Base-by-base conservation (phyloP, 2,329 filamentous ascomycete species). In the Stachybotrys elegans region DNA sequence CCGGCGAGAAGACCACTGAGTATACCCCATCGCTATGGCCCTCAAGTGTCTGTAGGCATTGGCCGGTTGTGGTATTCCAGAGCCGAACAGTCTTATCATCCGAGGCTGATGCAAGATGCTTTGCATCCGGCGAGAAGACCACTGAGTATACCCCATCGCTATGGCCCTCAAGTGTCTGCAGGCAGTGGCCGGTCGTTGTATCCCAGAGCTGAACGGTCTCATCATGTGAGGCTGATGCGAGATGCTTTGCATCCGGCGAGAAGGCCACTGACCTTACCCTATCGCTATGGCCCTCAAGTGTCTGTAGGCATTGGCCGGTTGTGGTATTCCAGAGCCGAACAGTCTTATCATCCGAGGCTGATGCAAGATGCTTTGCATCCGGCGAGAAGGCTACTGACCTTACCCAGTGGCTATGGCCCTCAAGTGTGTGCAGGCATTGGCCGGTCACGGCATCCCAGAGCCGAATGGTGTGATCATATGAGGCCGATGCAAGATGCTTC, bases 401-500 rank as follows among this genome's bases (percentile, higher is more conserved):
- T 6, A 52, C 35, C 13, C 12, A 22, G 13, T 23, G 32, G 17
- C 22, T 19, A 40, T 44, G 43, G 39, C 43, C 43, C 37, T 53
- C 40, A 29, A 53, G 39, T 3, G 42, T 47, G 20, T 43, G 39
- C 9, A 25, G 4, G 16, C 43, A 48, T 8, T 6, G 3, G 21
- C 50, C 51, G 4, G 45, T 44, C 13, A 42, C 34, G 6, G 40
- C 16, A 40, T 52, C 45, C 50, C 52, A 52, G 29, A 53, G 41
- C 40, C 44, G 49, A 16, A 53, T 21, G 3, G 46, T 49, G 4
- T 36, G 16, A 27, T 52, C 51, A 16, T 14, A 5, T 9, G 47
- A 50, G 5, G 38, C 47, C 3, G 51, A 51, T 25, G 31, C 44
- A 4, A 53, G 27, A n/a, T 21, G 44, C 20, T 40, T 25, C 4